phyloP scores from a whole-genome alignment of 441 rosid species.

The Corymbia citriodora region DNA sequence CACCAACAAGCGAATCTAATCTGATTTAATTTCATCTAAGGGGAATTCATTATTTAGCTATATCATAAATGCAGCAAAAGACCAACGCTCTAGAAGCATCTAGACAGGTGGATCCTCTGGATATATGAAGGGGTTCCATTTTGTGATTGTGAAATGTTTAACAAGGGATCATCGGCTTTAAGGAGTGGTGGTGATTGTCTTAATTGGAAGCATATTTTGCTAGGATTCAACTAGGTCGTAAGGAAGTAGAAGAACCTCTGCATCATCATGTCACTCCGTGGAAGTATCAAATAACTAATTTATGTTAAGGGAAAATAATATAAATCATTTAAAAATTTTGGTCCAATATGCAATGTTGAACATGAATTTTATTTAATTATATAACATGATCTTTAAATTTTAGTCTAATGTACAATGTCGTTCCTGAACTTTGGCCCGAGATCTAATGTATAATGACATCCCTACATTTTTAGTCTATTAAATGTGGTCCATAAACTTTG shows the following conservation, averaged over 20 bases:
- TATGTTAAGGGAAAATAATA: neutral
- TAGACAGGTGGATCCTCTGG: neutral
- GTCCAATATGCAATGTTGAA: neutral
- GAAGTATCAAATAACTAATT: neutral
- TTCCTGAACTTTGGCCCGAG: neutral
- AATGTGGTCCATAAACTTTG: fast-evolving
- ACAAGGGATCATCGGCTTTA: no score
- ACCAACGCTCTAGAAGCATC: neutral
- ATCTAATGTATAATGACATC: neutral
- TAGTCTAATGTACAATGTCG: neutral
- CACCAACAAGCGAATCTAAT: neutral
- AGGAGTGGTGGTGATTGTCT: neutral
- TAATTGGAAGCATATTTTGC: neutral
- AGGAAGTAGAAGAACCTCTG: neutral
- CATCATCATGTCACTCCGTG: neutral
- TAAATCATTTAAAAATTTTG: neutral
- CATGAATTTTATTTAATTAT: no score
- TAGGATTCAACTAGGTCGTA: neutral
- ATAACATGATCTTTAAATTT: no score
- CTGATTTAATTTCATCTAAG: neutral
- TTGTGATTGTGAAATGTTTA: neutral
- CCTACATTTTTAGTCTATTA: neutral
- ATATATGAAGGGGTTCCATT: neutral
- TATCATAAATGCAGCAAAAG: neutral
- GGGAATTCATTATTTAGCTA: neutral